Base-by-base conservation (phyloP, 345 rosid genomes). In the Camelina neglecta region DNA sequence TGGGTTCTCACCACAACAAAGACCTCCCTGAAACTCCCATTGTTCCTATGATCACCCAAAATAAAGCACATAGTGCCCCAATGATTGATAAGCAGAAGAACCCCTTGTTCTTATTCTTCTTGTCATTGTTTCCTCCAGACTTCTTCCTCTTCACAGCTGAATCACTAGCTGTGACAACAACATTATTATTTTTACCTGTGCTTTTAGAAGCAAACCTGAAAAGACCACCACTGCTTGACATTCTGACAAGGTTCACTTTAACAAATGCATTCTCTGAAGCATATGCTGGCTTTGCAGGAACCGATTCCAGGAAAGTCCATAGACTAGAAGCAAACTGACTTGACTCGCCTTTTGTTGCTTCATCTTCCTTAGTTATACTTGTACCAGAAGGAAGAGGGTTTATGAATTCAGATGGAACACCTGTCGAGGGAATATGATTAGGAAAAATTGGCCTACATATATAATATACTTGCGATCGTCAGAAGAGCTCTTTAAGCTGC, bases 241-340 rank as follows among this genome's bases (percentile, higher is more conserved):
- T 85, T 41, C 92, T 83, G 82, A 79, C 88, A 1, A 89, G 66
- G 58, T 93, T 92, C 24, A 84, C 84, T 58, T 83, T 90, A 47
- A 47, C 45, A 51, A 91, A 76, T 15, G 90, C 86, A 45, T 1
- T 84, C 86, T 94, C 97, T 1, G 93, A 66, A 35, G 98, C 98
- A 29, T 88, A 85, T 23, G 97, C 98, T 2, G 98, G 98, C 48
- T 82, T 81, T 3, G 96, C 63, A 23, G 97, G 98, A 75, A 94
- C 89, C 1, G 97, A 87, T 57, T 94, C 98, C 71, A 94, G 86
- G 75, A 89, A 86, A 13, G 79, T 18, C 97, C 97, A 91, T 74
- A 94, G 2, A 21, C 86, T 79, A 41, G 92, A 90, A 68, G 97
- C 82, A 64, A 90, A 48, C 86, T 81, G 67, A 74, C 90, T 82